Percentiles rank a stretch among this genome's conserved stretches.
phyloP scores from a whole-genome alignment of 2,329 filamentous ascomycete species.

The Rhinocladiella similis region DNA sequence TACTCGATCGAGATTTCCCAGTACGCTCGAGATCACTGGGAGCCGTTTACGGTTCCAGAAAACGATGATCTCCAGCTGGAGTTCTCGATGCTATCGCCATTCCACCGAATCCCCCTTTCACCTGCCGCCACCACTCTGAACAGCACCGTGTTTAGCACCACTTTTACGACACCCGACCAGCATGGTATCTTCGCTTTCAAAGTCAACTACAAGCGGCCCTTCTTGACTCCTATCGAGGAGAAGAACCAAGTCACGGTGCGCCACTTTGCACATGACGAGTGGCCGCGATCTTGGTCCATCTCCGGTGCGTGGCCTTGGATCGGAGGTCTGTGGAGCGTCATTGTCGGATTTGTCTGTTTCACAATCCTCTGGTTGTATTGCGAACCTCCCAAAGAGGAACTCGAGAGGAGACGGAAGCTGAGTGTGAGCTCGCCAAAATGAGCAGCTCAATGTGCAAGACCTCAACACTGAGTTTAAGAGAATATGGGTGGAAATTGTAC shows the following conservation, averaged over 20 bases:
- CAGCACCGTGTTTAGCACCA: conserved; percentile 69
- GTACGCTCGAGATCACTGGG: conserved; percentile 72
- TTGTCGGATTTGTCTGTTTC: conserved; percentile 81
- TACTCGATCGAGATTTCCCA: conserved; percentile 90
- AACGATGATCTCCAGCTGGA: conserved; percentile 85
- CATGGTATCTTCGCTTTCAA: conserved; percentile 99
- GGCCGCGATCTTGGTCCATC: conserved; percentile 86
- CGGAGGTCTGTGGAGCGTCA: conserved; percentile 78
- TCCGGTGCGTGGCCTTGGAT: conserved; percentile 94
- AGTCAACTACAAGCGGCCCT: conserved; percentile 94
- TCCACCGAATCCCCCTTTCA: conserved; percentile 79
- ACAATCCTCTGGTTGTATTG: conserved; percentile 85
- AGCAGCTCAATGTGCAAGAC: too few relatives aligned
- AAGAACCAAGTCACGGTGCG: conserved; percentile 93
- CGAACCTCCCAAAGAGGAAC: conserved; percentile 48
- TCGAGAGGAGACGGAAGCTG: conserved; percentile 19
- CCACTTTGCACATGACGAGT: conserved; percentile 97
- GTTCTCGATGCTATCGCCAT: conserved; percentile 97
- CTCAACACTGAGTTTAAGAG: too few relatives aligned
- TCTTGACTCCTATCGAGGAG: conserved; percentile 85
- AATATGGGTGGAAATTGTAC: conserved; percentile 3
- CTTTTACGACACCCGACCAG: conserved; percentile 88
- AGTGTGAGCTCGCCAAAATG: conserved; percentile 18
- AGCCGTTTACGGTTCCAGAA: conserved; percentile 69
- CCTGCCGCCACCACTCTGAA: conserved; percentile 61